Percentiles rank a stretch among this genome's conserved stretches.
Evolutionary conservation across 345 rosid genomes (phyloP).

Genomic region (Atalantia buxifolia): DNA sequence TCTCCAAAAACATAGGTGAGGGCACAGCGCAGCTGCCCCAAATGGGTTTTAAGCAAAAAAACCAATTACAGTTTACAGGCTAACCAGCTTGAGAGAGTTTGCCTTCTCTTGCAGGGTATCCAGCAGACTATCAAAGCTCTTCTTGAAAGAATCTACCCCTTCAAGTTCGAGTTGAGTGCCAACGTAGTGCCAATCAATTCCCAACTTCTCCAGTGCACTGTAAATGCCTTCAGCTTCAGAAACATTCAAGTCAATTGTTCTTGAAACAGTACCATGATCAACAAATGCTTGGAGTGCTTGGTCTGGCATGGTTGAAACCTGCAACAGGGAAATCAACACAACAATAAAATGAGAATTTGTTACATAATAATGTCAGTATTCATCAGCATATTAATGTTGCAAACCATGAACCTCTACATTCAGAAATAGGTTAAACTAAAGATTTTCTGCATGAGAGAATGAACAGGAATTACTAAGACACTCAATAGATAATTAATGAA

Average conservation of each 20-base stretch:
- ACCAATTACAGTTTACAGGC: conserved; percentile 40
- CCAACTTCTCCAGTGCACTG: conserved; percentile 94
- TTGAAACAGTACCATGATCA: conserved; percentile 76
- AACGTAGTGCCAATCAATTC: conserved; percentile 79
- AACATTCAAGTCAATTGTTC: conserved; percentile 86
- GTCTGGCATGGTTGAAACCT: conserved; percentile 99
- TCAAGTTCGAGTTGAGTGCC: conserved; percentile 84
- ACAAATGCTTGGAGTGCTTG: conserved; percentile 91
- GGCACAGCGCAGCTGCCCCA: too few relatives aligned
- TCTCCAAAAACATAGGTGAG: too few relatives aligned
- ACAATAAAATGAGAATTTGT: neutral
- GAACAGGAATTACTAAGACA: neutral
- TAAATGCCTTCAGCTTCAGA: conserved; percentile 96
- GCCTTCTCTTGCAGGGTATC: conserved; percentile 96
- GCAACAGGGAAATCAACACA: conserved; percentile 2
- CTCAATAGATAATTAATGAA: neutral
- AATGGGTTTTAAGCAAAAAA: neutral
- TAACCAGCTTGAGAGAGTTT: conserved; percentile 70
- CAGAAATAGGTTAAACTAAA: neutral
- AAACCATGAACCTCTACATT: neutral
- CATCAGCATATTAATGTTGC: conserved; percentile 3
- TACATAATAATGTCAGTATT: neutral
- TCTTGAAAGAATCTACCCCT: conserved; percentile 93
- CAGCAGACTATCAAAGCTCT: conserved; percentile 89
- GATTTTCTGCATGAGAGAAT: neutral